Evolutionary conservation across 2,329 filamentous ascomycete genomes (phyloP), one percentile per base, ranked within the genome.

Genomic region (Botrytis aclada): DNA sequence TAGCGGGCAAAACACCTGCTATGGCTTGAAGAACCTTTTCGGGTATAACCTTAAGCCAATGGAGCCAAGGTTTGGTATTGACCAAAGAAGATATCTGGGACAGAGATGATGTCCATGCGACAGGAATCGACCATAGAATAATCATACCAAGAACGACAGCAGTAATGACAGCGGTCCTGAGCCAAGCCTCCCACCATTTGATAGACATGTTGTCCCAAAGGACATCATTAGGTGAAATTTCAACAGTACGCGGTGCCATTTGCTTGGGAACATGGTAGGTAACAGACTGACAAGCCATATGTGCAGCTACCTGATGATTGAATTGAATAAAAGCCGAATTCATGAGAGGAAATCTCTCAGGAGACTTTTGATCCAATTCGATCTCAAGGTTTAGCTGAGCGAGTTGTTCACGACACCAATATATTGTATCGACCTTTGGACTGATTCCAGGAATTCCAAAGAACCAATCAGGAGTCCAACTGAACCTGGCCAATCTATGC

Each of bases 251-350:
- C 0, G 96, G 96, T 1, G 93, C 88, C 96, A 99, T 99, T 63
- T 97, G 93, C 78, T 93, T 93, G 1, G 96, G 96, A 1, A 97
- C 82, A 79, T 99, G 96, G 81, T 98, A 94, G 56, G 92, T 94
- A 63, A 97, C 87, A 65, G 93, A 90, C 81, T 99, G 96, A 81
- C 94, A 98, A 73, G 95, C 96, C 96, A 99, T 98, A 79, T 99
- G 96, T 0, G 96, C 96, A 9, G 95, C 95, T 2, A 98, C 93
- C 81, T 99, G 96, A 80, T 98, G 92, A 80, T 99, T 97, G 86
- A 99, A 99, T 81, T 99, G 96, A 74, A 99, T 94, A 78, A 99
- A 99, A 0, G 96, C 96, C 0, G 95, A 97, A 79, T 93, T 97
- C 94, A 98, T 97, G 64, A 95, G 84, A 0, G 95, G 95, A 75